Evolutionary conservation across 768 basidiomycete genomes (phyloP), one percentile per base, ranked within the genome.

Genomic region (Amanita inopinata): DNA sequence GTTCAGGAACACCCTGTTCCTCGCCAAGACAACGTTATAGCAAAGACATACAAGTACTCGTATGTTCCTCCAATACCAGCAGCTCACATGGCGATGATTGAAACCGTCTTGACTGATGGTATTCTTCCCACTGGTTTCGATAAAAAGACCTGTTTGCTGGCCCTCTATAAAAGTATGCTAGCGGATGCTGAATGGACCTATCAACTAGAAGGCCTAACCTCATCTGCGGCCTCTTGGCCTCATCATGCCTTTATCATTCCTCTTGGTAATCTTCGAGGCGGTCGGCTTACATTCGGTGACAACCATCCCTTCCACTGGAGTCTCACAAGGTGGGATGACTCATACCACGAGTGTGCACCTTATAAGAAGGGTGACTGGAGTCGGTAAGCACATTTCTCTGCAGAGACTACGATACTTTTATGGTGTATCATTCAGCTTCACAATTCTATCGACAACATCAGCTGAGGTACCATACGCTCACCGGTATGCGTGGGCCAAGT

Each of bases 161-260:
- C 31, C 15, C 32, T 40, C 30, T 40, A 40, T 30, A 40, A 40
- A 6, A 40, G 40, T n/a, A 40, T 40, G 40, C 40, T 32, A 5
- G 18, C 17, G 19, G 40, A 40, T 7, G 40, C 28, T n/a, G 40
- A 40, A 11, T 40, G 40, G 40, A 17, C n/a, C 8, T 40, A 40
- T 38, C 36, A 38, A n/a, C 20, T 38, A n/a, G 36, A 38, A 23
- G 20, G 15, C 15, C 36, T 38, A 3, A 38, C 20, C 23, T 38
- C 27, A n/a, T 7, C 36, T 5, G 36, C n/a, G 2, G 8, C 19
- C n/a, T 38, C 36, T 22, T 38, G 36, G 36, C 36, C 36, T 2
- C 36, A 18, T 25, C 40, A 40, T 17, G 30, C 27, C 20, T 40
- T 40, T 19, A 32, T 40, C 19, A 40, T 31, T 10, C 40, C 40